A percentile compares a stretch with the other conserved stretches of the same genome.
These are phyloP conservation scores for Pseudogymnoascus sp. DNA, from an alignment of 2,329 filamentous ascomycete species.

Conservation along the genomic window DNA sequence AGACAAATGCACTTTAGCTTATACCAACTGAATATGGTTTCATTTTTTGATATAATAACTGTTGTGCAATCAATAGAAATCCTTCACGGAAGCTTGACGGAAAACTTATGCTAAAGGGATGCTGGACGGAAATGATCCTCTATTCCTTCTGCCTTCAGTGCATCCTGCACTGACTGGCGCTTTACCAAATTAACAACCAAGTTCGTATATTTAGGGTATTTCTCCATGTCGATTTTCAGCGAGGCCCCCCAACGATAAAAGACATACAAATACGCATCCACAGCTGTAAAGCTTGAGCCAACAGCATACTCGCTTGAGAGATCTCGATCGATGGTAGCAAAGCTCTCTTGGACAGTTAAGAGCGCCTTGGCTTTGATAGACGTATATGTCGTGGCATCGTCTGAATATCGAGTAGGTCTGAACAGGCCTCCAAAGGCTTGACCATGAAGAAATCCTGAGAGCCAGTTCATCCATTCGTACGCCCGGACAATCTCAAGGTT, in stretches of 20 bases:
- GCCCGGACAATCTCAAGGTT: constrained; percentile 25
- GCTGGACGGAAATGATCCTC: constrained; percentile 11
- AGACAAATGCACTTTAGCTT: neutral
- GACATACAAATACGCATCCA: constrained; percentile 29
- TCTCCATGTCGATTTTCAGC: constrained; percentile 18
- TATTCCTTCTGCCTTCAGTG: constrained; percentile 13
- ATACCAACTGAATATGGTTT: no score
- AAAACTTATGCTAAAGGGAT: neutral
- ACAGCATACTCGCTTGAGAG: constrained; percentile 22
- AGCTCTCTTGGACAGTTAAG: constrained; percentile 21
- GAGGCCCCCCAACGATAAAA: constrained; percentile 27
- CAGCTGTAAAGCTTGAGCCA: constrained; percentile 27
- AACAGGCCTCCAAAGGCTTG: constrained; percentile 23
- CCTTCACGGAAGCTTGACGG: neutral
- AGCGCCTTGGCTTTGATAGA: constrained; percentile 19
- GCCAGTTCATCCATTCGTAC: constrained; percentile 31
- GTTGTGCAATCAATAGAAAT: neutral
- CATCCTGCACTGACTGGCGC: constrained; percentile 10
- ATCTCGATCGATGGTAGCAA: constrained; percentile 22
- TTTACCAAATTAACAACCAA: constrained; percentile 17
- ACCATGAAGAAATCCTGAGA: constrained; percentile 28
- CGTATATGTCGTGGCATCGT: constrained; percentile 17
- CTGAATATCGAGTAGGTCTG: constrained; percentile 22
- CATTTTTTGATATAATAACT: no score
- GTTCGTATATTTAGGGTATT: constrained; percentile 16